These are phyloP conservation scores for Tuber umbilicatum DNA, from an alignment of 495 filamentous ascomycete genomes.

Conservation along the genomic window DNA sequence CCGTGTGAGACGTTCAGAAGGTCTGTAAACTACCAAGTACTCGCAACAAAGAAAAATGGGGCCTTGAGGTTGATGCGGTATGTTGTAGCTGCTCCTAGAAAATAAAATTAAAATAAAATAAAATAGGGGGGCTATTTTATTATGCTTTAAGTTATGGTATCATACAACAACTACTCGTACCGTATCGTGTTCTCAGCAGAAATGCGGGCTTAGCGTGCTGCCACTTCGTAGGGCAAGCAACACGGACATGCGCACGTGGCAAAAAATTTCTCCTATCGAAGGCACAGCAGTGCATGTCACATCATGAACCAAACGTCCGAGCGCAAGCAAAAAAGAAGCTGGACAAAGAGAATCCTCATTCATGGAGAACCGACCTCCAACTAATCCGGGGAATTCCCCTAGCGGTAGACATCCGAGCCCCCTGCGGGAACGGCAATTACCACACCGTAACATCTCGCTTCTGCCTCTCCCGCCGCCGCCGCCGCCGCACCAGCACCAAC, in stretches of 20 bases:
- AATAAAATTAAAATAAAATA: background rate
- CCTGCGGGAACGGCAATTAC: background rate
- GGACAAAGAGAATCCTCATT: background rate
- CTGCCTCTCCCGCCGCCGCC: background rate
- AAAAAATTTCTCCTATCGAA: background rate
- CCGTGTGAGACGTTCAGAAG: background rate
- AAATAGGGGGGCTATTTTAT: background rate
- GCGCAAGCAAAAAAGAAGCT: background rate
- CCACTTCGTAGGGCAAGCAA: background rate
- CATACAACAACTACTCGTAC: background rate
- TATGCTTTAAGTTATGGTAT: background rate
- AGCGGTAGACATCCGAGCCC: background rate
- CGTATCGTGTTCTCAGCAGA: background rate
- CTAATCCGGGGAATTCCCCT: background rate
- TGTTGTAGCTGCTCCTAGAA: no score
- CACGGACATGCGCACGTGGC: background rate
- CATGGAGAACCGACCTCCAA: background rate
- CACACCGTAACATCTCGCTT: background rate
- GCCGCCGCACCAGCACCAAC: background rate
- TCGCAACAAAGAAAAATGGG: background rate
- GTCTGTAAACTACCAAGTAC: background rate
- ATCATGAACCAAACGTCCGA: conserved; percentile 1
- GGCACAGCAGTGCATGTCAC: background rate
- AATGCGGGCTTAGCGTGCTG: background rate
- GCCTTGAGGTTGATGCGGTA: background rate